Evolutionary conservation across 164 flowering plant species (phyloP).

Genomic region (Nymphaea colorata): DNA sequence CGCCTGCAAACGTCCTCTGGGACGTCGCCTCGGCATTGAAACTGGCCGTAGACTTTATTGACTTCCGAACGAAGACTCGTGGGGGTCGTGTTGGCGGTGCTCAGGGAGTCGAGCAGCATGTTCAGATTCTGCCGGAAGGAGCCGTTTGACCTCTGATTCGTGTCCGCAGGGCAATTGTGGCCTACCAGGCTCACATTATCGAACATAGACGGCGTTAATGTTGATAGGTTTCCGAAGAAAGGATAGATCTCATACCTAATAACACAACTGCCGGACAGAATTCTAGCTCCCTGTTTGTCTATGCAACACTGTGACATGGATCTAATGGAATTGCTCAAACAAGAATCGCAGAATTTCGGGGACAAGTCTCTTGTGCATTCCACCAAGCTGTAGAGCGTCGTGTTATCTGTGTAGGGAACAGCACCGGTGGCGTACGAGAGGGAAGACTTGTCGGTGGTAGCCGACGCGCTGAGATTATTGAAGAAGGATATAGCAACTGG

Average conservation of each 20-base stretch:
- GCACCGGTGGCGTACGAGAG: neutral
- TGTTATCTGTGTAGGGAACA: neutral
- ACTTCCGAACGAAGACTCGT: too few relatives aligned
- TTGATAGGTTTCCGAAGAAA: neutral
- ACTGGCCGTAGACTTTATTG: too few relatives aligned
- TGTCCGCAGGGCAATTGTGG: too few relatives aligned
- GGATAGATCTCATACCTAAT: constrained; percentile 10
- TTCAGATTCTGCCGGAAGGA: too few relatives aligned
- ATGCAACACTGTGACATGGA: neutral
- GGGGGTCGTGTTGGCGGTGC: too few relatives aligned
- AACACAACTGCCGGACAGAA: constrained; percentile 2
- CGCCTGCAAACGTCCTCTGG: too few relatives aligned
- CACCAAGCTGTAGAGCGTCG: constrained; percentile 1
- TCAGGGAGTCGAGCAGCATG: too few relatives aligned
- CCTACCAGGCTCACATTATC: too few relatives aligned
- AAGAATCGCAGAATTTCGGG: neutral
- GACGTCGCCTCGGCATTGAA: too few relatives aligned
- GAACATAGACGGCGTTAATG: too few relatives aligned
- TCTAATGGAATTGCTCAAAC: neutral
- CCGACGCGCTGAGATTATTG: neutral
- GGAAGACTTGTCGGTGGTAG: neutral
- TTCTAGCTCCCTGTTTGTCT: constrained; percentile 2
- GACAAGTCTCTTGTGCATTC: constrained; percentile 6
- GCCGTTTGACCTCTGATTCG: too few relatives aligned
- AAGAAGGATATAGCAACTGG: neutral